A percentile compares a stretch with the other conserved stretches of the same genome.
Evolutionary conservation across 2,329 filamentous ascomycete genomes (phyloP).

Genomic region (Periconia sp.): DNA sequence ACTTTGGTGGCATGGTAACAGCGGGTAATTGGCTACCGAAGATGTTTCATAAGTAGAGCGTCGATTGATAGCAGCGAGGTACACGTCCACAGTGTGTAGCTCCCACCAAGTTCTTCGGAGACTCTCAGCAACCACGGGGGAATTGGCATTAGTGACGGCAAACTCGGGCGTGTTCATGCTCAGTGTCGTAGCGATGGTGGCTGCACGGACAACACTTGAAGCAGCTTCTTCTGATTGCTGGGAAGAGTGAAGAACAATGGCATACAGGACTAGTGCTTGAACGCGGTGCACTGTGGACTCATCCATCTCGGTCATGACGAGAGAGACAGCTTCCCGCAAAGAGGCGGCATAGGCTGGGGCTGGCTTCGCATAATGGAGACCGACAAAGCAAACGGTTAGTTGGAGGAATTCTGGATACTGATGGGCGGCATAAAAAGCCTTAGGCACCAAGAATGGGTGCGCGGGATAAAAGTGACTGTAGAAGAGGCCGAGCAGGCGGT

Average conservation of each 20-base stretch:
- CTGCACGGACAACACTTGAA: not conserved
- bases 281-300: not conserved
- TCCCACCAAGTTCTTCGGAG: not conserved
- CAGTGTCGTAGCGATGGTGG: not conserved
- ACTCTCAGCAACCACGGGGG: not conserved
- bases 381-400: not conserved
- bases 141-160: not conserved
- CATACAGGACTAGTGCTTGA: not conserved
- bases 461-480: not conserved
- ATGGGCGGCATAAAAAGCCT: not conserved
- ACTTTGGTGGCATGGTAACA: not conserved
- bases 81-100: not conserved
- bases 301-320: not conserved
- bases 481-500: not conserved
- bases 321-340: not conserved
- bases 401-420: not conserved
- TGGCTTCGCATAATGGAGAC: not conserved
- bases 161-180: not conserved
- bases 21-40: not conserved
- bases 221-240: not conserved
- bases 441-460: not conserved
- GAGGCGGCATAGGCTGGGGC: not conserved
- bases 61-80: not conserved
- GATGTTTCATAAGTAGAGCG: not conserved
- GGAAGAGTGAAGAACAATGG: not conserved